Evolutionary conservation across 179 eudicot species (phyloP).

Genomic region (Silene noctiflora): DNA sequence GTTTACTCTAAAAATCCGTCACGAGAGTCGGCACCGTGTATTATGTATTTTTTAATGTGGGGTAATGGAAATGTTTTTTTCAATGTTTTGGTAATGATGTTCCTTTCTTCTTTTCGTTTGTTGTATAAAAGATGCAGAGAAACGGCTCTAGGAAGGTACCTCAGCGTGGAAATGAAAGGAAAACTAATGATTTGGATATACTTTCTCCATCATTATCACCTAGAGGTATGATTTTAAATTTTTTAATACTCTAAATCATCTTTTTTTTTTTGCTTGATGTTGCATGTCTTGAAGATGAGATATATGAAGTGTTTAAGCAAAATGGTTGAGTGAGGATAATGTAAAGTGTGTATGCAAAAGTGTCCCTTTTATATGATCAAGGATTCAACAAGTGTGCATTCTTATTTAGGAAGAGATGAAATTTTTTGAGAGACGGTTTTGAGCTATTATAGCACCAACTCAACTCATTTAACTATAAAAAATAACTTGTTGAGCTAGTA

Average conservation of each 20-base stretch:
- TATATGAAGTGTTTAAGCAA: neutral
- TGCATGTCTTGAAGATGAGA: neutral
- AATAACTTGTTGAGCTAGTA: too few species aligned
- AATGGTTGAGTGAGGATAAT: neutral
- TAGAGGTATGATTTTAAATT: slow-evolving; percentile 26
- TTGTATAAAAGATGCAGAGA: slow-evolving; percentile 59
- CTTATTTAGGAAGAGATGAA: neutral
- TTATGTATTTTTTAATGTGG: too few species aligned
- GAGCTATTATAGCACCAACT: too few species aligned
- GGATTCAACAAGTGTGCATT: too few species aligned
- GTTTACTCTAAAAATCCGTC: too few species aligned
- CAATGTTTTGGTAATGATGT: slow-evolving; percentile 13
- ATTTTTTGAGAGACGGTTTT: neutral
- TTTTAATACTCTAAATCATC: neutral
- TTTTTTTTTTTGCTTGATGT: slow-evolving; percentile 4
- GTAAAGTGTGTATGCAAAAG: neutral
- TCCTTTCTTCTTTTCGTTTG: neutral
- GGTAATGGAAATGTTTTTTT: slow-evolving; percentile 12
- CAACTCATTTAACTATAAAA: too few species aligned
- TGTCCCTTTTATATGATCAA: too few species aligned
- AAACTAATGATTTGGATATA: slow-evolving; percentile 25
- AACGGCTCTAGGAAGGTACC: slow-evolving; percentile 54
- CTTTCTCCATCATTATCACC: slow-evolving; percentile 35
- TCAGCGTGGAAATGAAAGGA: slow-evolving; percentile 27
- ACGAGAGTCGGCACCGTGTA: too few species aligned